Evolutionary conservation across 176 grass and related monocot genomes (phyloP), one percentile per base, ranked within the genome.

Genomic region (Juncus inflexus): DNA sequence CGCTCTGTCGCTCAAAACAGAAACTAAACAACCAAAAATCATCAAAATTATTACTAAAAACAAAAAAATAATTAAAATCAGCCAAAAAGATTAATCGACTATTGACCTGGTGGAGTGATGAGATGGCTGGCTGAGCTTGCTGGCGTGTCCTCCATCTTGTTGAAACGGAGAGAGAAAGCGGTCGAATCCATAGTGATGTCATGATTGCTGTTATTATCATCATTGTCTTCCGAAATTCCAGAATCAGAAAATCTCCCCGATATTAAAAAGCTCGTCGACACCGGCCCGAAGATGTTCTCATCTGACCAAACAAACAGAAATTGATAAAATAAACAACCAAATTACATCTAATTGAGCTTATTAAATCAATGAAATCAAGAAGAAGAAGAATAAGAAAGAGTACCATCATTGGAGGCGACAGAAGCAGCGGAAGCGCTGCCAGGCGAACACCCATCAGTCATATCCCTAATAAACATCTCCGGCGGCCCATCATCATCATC

Each of bases 161-260:
- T 80, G 60, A 80, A 99, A 75, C 92, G 85, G 65, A 84, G 57
- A 40, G 88, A 92, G 59, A 99, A 99, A 37, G 88, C 82, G 35
- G 49, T 83, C 47, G 94, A 99, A 82, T 99, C 94, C 39, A 99
- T 66, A 43, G 94, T 99, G 74, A 86, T 79, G 79, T 86, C 87
- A 82, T 89, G 80, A 62, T 83, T 67, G 28, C 8, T 16, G 52
- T 71, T 43, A 41, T 71, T 71, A 71, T 65, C 79, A 65, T 83
- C 85, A 58, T 61, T 79, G 65, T 83, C 85, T 61, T 89, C 92
- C 15, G 87, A 97, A 15, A 91, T 84, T 79, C 82, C 92, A 52
- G 85, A 73, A 74, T 91, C 91, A 15, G 91, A 90, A 15, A 74
- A 58, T 61, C 84, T 82, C 64, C 80, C 85, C 15, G 61, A 77